Evolutionary conservation across 176 grass and related monocot genomes (phyloP), one percentile per base, ranked within the genome.

Genomic region (Alloteropsis semialata): DNA sequence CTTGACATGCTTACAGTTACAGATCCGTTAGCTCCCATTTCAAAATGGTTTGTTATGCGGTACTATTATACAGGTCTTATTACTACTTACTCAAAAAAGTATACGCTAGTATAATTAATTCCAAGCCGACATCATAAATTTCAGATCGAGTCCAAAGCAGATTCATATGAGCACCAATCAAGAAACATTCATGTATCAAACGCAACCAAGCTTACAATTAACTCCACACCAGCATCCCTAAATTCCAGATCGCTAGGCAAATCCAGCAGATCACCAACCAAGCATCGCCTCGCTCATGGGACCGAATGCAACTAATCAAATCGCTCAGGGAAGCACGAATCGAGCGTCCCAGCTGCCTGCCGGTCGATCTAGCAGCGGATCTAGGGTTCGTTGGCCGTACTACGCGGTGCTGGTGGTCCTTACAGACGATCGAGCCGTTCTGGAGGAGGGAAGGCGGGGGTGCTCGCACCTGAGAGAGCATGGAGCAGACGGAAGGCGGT

Each of bases 361-460:
- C 6, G 5, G 51, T 27, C 27, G 51, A 58, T 76, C 53, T 25
- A 76, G 32, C 1, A 8, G 34, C 59, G 53, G 53, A 76, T 58
- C 74, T 76, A 76, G 74, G 74, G 74, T 76, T 76, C 7, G 53
- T 59, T 19, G 6, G 15, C 30, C 61, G 61, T 64, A 64, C 61
- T 36, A 36, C n/a, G n/a, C 15, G 34, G 7, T 59, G 51, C 34
- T 42, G 36, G 50, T 42, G 54, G 33, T 25, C 5, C 12, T 24
- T 75, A 37, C 28, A 17, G 33, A 57, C 12, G 51, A 75, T 57
- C 36, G 34, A 74, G 34, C 12, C 13, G 51, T 76, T 41, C 33
- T 14, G 18, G 21, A 39, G 74, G 53, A 27, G 22, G 34, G 36
- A 2, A 15, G 49, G 49, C 6, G 22, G 22, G 2, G 49, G 12